Percentiles rank a stretch among this genome's conserved stretches.
These are phyloP conservation scores for Podila horticola DNA, from an alignment of 192 early-diverging fungal genomes.

Conservation along the genomic window DNA sequence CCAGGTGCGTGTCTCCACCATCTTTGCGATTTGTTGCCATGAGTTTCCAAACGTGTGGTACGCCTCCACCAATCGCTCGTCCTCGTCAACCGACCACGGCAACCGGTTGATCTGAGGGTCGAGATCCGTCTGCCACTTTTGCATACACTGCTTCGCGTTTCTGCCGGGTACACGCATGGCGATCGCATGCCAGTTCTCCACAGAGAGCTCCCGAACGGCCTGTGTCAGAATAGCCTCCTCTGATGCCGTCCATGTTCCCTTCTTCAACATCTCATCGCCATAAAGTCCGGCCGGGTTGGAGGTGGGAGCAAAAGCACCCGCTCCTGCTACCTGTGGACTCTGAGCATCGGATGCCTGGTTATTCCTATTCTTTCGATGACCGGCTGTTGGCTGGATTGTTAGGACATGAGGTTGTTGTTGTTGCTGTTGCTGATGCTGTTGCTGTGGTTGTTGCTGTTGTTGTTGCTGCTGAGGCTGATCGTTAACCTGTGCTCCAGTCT, in stretches of 20 bases:
- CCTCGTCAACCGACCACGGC: slow-evolving; percentile 38
- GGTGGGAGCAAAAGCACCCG: not conserved
- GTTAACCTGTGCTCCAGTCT: not conserved
- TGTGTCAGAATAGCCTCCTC: slow-evolving; percentile 43
- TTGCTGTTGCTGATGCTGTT: not conserved
- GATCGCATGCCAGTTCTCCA: slow-evolving; percentile 51
- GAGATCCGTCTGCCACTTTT: slow-evolving; percentile 51
- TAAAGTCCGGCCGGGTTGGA: slow-evolving; percentile 1
- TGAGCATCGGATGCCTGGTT: not conserved
- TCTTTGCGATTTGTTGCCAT: slow-evolving; percentile 52
- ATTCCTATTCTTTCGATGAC: not conserved
- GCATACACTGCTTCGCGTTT: slow-evolving; percentile 53
- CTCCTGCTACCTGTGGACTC: not conserved
- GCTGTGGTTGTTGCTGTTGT: not conserved
- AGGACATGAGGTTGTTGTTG: not conserved
- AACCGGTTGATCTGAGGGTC: slow-evolving; percentile 49
- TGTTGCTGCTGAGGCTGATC: not conserved
- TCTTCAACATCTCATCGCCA: slow-evolving; percentile 44
- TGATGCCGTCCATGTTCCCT: slow-evolving; percentile 40
- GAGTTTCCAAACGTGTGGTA: slow-evolving; percentile 50
- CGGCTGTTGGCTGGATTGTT: not conserved
- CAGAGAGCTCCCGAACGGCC: slow-evolving; percentile 34
- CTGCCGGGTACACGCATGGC: slow-evolving; percentile 45
- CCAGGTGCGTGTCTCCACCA: slow-evolving; percentile 48
- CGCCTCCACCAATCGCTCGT: slow-evolving; percentile 45